Base-by-base conservation (phyloP, 2,329 filamentous ascomycete genomes). In the Penicillium sp. region DNA sequence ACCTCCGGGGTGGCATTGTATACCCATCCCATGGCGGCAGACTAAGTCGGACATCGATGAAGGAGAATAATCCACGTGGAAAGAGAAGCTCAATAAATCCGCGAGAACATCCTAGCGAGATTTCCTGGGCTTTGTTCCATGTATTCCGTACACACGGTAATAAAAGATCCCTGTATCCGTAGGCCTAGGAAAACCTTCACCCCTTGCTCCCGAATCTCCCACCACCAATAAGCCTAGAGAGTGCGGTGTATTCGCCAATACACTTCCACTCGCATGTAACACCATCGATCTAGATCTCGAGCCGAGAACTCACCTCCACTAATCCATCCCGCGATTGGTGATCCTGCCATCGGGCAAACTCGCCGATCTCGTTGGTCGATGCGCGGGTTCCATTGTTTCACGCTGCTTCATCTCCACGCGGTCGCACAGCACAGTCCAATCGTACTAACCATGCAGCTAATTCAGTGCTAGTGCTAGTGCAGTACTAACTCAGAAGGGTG, bases 11-110 rank as follows among this genome's bases (percentile, higher is more conserved):
- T 68, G 43, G 77, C 79, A 67, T 82, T 75, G 36, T 75, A 58
- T 39, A 83, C 79, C 80, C 79, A 83, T 49, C 67, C 72, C 79
- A 81, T 82, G 17, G 40, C 40, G 20, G 2, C 10, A 15, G 32
- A 7, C 10, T 18, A 37, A 30, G 43, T 7, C n/a, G 26, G 36
- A n/a, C 36, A 40, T 40, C 9, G 36, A 40, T 40, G 36, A 40
- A 40, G 23, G 36, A 26, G 36, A 40, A 40, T 26, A 40, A 23
- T 29, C 48, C 42, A 51, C 46, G 40, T 52, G 44, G 42, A 42
- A 24, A 4, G 39, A n/a, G n/a, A 13, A 15, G 39, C 21, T 39
- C 18, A 13, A 24, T 40, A 40, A 40, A 40, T 40, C 20, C 26
- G 36, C 36, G 36, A 26, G 20, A 39, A 24, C 7, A 17, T 24